phyloP scores from a whole-genome alignment of 345 rosid species.

The Toxicodendron radicans region DNA sequence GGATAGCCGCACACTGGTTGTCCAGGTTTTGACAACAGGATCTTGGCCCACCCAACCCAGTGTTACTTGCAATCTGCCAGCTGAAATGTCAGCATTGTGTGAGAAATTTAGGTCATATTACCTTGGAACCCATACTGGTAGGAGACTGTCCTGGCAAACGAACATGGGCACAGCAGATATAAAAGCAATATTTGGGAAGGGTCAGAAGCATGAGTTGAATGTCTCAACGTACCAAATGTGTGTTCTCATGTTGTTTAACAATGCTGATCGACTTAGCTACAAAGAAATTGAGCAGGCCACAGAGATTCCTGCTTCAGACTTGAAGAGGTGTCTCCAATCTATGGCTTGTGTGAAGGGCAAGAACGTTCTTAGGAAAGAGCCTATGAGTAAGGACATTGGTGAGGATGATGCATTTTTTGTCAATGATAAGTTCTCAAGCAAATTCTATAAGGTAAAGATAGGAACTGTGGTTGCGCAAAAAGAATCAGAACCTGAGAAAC shows the following conservation, averaged over 20 bases:
- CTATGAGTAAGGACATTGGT: constrained; percentile 93
- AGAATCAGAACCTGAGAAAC: constrained; percentile 98
- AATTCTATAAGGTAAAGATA: constrained; percentile 95
- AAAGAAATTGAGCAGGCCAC: constrained; percentile 95
- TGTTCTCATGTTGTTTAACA: constrained; percentile 87
- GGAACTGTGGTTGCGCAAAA: constrained; percentile 98
- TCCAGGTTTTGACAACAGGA: constrained; percentile 94
- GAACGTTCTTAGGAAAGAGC: constrained; percentile 93
- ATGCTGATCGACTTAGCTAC: constrained; percentile 76
- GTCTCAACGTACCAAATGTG: constrained; percentile 99
- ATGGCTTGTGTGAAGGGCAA: constrained; percentile 91
- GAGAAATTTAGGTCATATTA: constrained; percentile 93
- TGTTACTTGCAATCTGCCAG: constrained; percentile 81
- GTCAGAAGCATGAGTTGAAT: constrained; percentile 96
- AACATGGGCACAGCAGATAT: constrained; percentile 98
- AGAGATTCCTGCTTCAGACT: constrained; percentile 80
- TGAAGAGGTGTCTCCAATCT: constrained; percentile 92
- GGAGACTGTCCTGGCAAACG: constrained; percentile 98
- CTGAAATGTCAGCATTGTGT: constrained; percentile 81
- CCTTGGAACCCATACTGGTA: constrained; percentile 94
- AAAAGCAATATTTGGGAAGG: constrained; percentile 86
- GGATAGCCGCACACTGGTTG: constrained; percentile 85
- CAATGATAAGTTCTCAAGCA: constrained; percentile 89
- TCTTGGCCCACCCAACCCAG: constrained; percentile 97
- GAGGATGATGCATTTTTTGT: constrained; percentile 83